Evolutionary conservation across 768 basidiomycete genomes (phyloP), one percentile per base, ranked within the genome.

Genomic region (Phylloporus sp.): DNA sequence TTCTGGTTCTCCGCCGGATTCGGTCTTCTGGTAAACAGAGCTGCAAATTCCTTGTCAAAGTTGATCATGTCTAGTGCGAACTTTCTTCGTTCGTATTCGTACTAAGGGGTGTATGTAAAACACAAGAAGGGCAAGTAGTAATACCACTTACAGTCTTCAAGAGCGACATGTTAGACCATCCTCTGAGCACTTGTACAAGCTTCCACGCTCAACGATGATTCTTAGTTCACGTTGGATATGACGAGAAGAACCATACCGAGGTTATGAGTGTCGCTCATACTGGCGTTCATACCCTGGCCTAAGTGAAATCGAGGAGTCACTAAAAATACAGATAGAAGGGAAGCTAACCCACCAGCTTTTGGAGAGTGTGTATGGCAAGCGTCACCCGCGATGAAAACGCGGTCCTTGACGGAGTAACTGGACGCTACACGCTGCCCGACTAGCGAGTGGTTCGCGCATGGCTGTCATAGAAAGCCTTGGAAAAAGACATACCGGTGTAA

Each of bases 251-350:
- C 46, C 64, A 23, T 46, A 75, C 80, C 74, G n/a, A 88, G 72
- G 56, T 86, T 87, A 52, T 83, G 84, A 11, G 78, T 72, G 57
- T 86, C 84, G 35, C 78, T 80, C 78, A 86, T 84, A 49, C 78
- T 79, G 8, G 82, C 82, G 55, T 84, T 84, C 82, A 84, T 81
- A 15, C 82, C 84, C 59, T 86, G 84, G 9, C 83, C 80, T 80
- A 37, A 31, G 44, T 15, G n/a, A n/a, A 21, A 17, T 1, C 6
- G 23, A 38, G 48, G 18, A 35, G 22, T 15, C 15, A 21, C 37
- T 17, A 10, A 32, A 26, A 29, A 29, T 38, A 17, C 9, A 15
- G 29, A 11, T 29, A 8, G 26, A 24, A 43, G 9, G 5, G 2
- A 7, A 7, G 32, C 4, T 17, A 6, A 39, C 67, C 28, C 31